Evolutionary conservation across 164 flowering plant species (phyloP).

Genomic region (Vitis amurensis): DNA sequence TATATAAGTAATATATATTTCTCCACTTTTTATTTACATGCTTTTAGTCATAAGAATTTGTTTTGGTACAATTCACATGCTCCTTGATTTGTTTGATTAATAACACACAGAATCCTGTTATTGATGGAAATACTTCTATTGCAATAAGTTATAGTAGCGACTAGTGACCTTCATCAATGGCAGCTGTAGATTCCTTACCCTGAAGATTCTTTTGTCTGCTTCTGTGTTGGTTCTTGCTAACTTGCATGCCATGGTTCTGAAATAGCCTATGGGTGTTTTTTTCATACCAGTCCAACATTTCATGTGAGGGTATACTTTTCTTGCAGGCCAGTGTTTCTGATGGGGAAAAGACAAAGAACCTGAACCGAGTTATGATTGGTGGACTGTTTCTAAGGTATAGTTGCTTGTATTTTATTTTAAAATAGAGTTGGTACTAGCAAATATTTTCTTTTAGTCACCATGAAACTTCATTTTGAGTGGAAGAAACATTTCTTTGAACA

Average conservation of each 20-base stretch:
- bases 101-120: neutral
- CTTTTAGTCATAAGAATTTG: neutral
- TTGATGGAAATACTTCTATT: neutral
- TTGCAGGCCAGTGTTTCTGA: constrained; percentile 84
- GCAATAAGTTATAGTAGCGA: no score
- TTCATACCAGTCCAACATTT: neutral
- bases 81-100: neutral
- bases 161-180: no score
- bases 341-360: constrained; percentile 63
- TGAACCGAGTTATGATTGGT: constrained; percentile 65
- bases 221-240: neutral
- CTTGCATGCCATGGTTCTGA: neutral
- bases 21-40: neutral
- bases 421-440: neutral
- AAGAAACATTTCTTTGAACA: no score
- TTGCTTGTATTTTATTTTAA: neutral
- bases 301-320: constrained; percentile 6
- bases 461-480: no score
- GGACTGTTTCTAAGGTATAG: constrained; percentile 86
- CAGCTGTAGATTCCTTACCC: no score
- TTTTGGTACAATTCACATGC: neutral
- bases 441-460: neutral
- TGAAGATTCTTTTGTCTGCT: neutral
- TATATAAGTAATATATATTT: neutral
- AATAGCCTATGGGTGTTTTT: no score